phyloP scores from a whole-genome alignment of 768 basidiomycete genomes.

The Boletus bicolor region DNA sequence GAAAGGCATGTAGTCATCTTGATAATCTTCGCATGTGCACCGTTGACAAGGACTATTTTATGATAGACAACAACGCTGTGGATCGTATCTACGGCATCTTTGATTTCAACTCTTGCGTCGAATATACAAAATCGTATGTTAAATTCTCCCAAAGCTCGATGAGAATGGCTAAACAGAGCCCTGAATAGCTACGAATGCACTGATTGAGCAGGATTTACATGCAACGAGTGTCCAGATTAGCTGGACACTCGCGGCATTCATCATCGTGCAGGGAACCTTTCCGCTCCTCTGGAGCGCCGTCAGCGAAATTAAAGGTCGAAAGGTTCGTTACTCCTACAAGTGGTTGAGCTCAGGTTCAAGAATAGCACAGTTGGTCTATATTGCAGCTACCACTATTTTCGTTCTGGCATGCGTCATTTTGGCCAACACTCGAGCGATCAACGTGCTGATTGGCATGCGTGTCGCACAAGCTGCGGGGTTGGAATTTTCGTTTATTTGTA shows the following conservation, averaged over 20 bases:
- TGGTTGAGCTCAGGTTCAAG: constrained; percentile 1
- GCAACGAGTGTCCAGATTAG: constrained; percentile 63
- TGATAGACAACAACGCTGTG: constrained; percentile 25
- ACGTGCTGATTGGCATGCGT: constrained; percentile 62
- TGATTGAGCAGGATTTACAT: constrained; percentile 57
- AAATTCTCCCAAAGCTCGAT: background rate
- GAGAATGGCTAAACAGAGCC: background rate
- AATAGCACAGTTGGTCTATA: constrained; percentile 46
- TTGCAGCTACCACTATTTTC: constrained; percentile 50
- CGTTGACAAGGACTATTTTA: background rate
- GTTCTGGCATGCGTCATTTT: constrained; percentile 54
- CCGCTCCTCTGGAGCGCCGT: constrained; percentile 68
- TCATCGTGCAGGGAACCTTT: constrained; percentile 63
- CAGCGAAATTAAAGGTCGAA: constrained; percentile 75
- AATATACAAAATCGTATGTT: constrained; percentile 31
- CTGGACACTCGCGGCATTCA: constrained; percentile 67
- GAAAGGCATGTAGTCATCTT: constrained; percentile 44
- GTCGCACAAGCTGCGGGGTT: constrained; percentile 66
- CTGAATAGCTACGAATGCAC: constrained; percentile 54
- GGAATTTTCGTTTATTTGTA: constrained; percentile 14
- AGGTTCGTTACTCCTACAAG: constrained; percentile 37
- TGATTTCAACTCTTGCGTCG: constrained; percentile 23
- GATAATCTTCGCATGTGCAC: background rate
- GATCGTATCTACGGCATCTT: constrained; percentile 25
- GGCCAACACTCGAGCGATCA: constrained; percentile 52